Evolutionary conservation across 139 green algal genomes (phyloP), one percentile per base, ranked within the genome.

Genomic region (Chlamydomonas sphaeroides): DNA sequence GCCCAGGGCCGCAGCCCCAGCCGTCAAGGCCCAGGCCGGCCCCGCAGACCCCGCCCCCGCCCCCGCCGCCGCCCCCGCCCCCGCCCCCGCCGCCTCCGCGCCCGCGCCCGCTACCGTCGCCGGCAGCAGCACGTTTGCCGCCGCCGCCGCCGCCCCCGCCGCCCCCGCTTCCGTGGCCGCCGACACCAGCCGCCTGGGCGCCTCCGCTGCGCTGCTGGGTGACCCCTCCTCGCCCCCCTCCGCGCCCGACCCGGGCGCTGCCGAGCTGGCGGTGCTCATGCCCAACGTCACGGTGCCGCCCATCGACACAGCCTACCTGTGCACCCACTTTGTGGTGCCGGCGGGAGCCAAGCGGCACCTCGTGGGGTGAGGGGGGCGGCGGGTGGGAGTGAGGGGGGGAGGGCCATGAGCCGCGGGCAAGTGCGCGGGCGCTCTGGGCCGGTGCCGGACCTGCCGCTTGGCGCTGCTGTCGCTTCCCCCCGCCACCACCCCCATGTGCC

Each of bases 241-340:
- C n/a, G n/a, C 28, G 30, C 28, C 28, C 7, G 30, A 25, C 59
- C 30, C 17, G 28, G 59, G 17, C 7, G 59, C 59, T 20, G 10
- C 14, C 45, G 11, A 14, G 36, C 6, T 71, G 36, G 0, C 17
- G 36, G 62, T 82, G 14, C 23, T 35, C 21, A 82, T 82, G 75
- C 75, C 61, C n/a, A 73, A 73, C 62, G 28, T 72, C 23, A 65
- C 75, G 6, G 45, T 82, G n/a, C 75, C 61, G 10, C 32, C 39
- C 39, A 82, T 73, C 75, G 23, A 23, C 75, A 81, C 74, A 59
- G 59, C 39, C 75, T 82, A 82, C 59, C 10, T 82, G 42, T 82
- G 75, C 63, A 39, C n/a, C 0, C 59, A 65, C 61, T 14, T 65
- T 15, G 11, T 10, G 63, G 32, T 82, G 61, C 75, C 75, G 8